Conservation (phyloP, 148 eudicot species). For the Fagopyrum homotropicum region DNA sequence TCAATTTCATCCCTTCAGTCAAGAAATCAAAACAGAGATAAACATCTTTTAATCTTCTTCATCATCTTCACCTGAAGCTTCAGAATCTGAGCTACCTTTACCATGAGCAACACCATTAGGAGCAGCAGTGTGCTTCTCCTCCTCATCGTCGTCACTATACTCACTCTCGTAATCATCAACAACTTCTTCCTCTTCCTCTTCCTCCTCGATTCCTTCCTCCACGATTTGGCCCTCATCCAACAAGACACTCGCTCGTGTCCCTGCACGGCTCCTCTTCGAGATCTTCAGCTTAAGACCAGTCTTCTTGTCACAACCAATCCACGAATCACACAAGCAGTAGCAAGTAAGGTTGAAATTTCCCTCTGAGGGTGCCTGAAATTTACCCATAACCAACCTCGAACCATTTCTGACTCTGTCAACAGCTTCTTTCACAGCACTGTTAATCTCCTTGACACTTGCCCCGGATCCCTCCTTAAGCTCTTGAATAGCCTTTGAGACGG, state of each 20-base stretch:
- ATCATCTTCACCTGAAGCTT: constrained; percentile 28
- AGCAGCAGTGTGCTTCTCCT: constrained; percentile 20
- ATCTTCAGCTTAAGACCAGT: constrained; percentile 30
- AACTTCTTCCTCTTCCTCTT: constrained; percentile 33
- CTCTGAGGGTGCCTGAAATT: constrained; percentile 42
- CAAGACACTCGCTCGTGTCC: constrained; percentile 22
- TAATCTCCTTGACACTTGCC: constrained; percentile 36
- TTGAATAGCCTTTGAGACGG: constrained; percentile 28
- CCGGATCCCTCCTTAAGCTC: constrained; percentile 43
- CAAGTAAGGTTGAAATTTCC: constrained; percentile 34
- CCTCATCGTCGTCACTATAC: constrained; percentile 52
- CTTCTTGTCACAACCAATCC: constrained; percentile 53
- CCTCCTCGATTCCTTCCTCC: constrained; percentile 34
- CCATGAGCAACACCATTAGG: constrained; percentile 25
- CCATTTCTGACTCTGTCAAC: constrained; percentile 36
- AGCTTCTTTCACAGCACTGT: constrained; percentile 36
- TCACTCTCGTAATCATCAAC: constrained; percentile 46
- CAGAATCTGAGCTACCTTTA: constrained; percentile 23
- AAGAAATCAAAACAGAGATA: not conserved
- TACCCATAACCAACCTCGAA: constrained; percentile 41
- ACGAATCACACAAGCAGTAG: constrained; percentile 39
- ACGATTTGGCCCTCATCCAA: constrained; percentile 26
- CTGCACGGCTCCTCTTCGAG: constrained; percentile 34
- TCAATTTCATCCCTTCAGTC: not conserved
- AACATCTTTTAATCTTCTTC: constrained; percentile 8